Conservation (phyloP, 2,329 filamentous ascomycete species). For the Sporothrix brunneoviolacea region DNA sequence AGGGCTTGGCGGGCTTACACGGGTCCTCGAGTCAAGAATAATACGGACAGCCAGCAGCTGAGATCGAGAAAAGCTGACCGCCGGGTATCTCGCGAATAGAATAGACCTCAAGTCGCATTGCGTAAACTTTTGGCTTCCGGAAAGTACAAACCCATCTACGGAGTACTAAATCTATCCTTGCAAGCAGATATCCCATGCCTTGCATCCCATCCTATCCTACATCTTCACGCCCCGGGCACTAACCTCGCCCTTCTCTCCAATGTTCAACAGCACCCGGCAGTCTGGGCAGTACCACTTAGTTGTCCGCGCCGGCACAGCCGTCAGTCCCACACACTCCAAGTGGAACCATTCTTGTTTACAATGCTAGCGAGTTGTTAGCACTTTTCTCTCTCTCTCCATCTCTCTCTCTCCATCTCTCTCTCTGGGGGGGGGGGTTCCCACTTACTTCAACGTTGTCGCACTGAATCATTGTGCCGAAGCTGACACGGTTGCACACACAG, state of each 20-base stretch:
- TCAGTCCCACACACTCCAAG: conserved; percentile 66
- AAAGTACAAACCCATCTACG: too few species aligned
- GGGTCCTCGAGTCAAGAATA: too few species aligned
- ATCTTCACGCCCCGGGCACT: conserved; percentile 50
- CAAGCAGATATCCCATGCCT: neutral
- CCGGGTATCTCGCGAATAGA: too few species aligned
- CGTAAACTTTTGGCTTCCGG: too few species aligned
- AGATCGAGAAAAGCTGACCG: too few species aligned
- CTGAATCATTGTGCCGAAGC: conserved; percentile 75
- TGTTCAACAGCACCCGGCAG: conserved; percentile 57
- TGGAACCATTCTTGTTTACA: conserved; percentile 85
- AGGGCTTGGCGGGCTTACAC: too few species aligned
- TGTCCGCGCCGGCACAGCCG: conserved; percentile 60
- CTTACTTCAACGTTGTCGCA: conserved; percentile 73
- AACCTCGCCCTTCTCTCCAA: conserved; percentile 58
- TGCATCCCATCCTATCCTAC: conserved; percentile 19
- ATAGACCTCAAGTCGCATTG: too few species aligned
- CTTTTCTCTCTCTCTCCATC: conserved; percentile 31
- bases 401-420: too few species aligned
- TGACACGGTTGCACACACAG: conserved; percentile 72
- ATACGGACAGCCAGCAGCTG: too few species aligned
- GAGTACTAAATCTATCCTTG: too few species aligned
- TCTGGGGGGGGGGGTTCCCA: conserved; percentile 14
- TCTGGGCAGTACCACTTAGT: conserved; percentile 83
- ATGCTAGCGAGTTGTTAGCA: conserved; percentile 35